Conservation (phyloP, 352 stramenopile species). For the Phytophthora sojae region DNA sequence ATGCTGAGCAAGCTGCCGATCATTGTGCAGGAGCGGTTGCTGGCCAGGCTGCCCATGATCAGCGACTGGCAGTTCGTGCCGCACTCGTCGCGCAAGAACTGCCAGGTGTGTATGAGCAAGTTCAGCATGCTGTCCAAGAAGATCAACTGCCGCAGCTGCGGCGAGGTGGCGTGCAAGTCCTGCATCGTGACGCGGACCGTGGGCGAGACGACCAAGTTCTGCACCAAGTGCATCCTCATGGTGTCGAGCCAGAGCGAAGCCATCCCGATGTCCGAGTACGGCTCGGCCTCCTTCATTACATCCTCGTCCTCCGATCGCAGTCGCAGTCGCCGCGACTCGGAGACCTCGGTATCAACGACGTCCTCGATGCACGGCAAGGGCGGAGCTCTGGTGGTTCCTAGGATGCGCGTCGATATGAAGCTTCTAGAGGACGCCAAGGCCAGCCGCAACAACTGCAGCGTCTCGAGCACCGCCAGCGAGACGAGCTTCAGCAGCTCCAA, state of each 20-base stretch:
- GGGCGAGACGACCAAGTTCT: slow-evolving; percentile 70
- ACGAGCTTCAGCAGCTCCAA: slow-evolving; percentile 52
- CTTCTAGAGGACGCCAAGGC: slow-evolving; percentile 44
- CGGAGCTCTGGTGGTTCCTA: slow-evolving; percentile 6
- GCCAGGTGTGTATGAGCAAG: slow-evolving; percentile 65
- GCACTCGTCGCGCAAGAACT: slow-evolving; percentile 57
- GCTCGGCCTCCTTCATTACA: slow-evolving; percentile 43
- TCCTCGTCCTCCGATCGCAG: slow-evolving; percentile 36
- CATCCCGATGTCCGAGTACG: slow-evolving; percentile 31
- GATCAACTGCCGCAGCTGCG: slow-evolving; percentile 73
- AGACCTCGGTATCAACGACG: slow-evolving; percentile 36
- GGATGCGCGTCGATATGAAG: slow-evolving; percentile 54
- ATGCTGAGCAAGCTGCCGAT: slow-evolving; percentile 59
- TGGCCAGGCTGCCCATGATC: slow-evolving; percentile 54
- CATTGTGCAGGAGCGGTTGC: slow-evolving; percentile 55
- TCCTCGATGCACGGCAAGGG: slow-evolving; percentile 31
- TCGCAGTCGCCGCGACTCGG: slow-evolving; percentile 33
- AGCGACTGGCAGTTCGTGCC: slow-evolving; percentile 62
- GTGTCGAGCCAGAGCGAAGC: slow-evolving; percentile 52
- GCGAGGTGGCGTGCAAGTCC: slow-evolving; percentile 81
- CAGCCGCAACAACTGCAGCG: slow-evolving; percentile 40
- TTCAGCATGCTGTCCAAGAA: slow-evolving; percentile 84
- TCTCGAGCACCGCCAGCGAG: slow-evolving; percentile 52
- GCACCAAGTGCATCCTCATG: slow-evolving; percentile 75
- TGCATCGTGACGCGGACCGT: slow-evolving; percentile 68